Conservation (phyloP, 2,329 filamentous ascomycete species). For the Chalaropsis thielavioides region DNA sequence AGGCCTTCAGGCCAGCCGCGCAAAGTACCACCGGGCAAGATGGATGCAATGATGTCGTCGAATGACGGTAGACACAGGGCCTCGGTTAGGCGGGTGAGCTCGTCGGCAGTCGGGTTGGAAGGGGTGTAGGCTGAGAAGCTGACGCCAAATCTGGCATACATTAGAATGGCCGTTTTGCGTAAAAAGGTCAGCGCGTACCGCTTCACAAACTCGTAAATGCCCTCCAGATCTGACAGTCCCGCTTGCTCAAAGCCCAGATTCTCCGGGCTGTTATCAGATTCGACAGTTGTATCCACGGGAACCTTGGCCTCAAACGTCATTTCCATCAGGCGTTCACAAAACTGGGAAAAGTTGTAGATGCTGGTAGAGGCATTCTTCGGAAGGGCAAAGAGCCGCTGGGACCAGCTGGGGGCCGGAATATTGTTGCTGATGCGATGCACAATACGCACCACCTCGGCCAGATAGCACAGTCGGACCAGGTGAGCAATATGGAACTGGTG, state of each 20-base stretch:
- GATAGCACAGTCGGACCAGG: constrained; percentile 70
- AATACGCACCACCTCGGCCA: constrained; percentile 80
- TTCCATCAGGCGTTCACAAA: constrained; percentile 27
- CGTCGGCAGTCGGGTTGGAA: constrained; percentile 49
- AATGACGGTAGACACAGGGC: constrained; percentile 63
- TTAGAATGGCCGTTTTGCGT: constrained; percentile 67
- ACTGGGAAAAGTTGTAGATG: constrained; percentile 41
- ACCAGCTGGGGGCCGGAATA: constrained; percentile 36
- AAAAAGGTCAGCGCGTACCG: constrained; percentile 85
- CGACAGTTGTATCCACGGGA: constrained; percentile 2
- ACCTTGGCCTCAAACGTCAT: constrained; percentile 18
- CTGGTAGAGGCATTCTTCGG: constrained; percentile 28
- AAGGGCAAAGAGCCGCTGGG: constrained; percentile 31
- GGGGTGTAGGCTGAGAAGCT: constrained; percentile 64
- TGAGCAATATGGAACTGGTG: constrained; percentile 63
- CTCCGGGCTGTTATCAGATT: not conserved
- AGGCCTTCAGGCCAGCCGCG: constrained; percentile 16
- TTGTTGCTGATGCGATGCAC: constrained; percentile 45
- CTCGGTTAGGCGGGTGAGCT: constrained; percentile 68
- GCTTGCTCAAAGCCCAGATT: constrained; percentile 41
- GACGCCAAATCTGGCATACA: constrained; percentile 78
- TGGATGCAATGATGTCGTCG: constrained; percentile 57
- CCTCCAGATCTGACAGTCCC: constrained; percentile 37
- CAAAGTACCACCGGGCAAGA: constrained; percentile 31
- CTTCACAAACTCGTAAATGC: constrained; percentile 47